These are phyloP conservation scores for Pontederia crassipes DNA, from an alignment of 176 grass and related monocot genomes.

Conservation along the genomic window DNA sequence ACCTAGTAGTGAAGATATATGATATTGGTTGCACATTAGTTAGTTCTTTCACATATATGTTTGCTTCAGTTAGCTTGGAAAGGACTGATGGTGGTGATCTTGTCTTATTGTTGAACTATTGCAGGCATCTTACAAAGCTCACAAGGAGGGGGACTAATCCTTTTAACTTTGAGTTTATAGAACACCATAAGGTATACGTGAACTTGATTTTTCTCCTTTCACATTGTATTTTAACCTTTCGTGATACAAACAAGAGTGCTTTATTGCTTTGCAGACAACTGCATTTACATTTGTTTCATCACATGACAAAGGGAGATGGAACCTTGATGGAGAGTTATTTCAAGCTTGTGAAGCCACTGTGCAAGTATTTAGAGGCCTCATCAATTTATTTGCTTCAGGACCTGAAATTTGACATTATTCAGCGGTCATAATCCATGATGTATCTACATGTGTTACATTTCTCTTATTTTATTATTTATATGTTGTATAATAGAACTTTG, in stretches of 20 bases:
- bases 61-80: neutral
- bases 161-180: constrained; percentile 68
- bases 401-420: constrained; percentile 48
- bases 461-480: too few species aligned
- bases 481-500: too few species aligned
- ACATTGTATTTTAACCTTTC: neutral
- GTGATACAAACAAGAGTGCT: neutral
- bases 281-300: constrained; percentile 70
- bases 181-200: constrained; percentile 75
- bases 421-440: too few species aligned
- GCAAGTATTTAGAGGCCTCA: constrained; percentile 38
- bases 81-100: neutral
- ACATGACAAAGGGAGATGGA: constrained; percentile 60
- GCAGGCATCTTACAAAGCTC: constrained; percentile 83
- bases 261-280: constrained; percentile 39
- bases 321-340: constrained; percentile 65
- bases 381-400: constrained; percentile 48
- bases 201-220: neutral
- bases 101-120: constrained; percentile 8
- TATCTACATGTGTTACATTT: too few species aligned
- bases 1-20: too few species aligned
- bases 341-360: constrained; percentile 32
- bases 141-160: constrained; percentile 72
- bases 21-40: too few species aligned
- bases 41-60: too few species aligned